A percentile compares a stretch with the other conserved stretches of the same genome.
Evolutionary conservation across 495 filamentous ascomycete species (phyloP).

Genomic region (Aspergillus funiculosus): DNA sequence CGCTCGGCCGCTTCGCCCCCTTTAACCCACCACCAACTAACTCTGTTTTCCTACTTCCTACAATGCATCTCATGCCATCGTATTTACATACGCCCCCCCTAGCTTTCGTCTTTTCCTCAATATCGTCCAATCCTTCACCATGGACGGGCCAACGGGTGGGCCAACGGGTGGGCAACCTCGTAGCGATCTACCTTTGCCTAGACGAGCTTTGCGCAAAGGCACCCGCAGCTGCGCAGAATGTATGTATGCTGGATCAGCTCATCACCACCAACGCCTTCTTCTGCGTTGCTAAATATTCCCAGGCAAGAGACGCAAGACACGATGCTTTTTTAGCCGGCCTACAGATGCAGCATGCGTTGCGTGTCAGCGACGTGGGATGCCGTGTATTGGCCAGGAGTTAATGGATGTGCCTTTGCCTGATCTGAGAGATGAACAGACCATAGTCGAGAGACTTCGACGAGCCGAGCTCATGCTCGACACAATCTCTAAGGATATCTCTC

Average conservation of each 20-base stretch:
- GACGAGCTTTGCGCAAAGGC: background rate
- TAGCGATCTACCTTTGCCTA: too few species aligned
- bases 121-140: too few species aligned
- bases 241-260: background rate
- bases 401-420: background rate
- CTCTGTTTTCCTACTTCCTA: too few species aligned
- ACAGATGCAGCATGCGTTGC: background rate
- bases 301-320: conserved; percentile 3
- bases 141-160: too few species aligned
- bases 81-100: too few species aligned
- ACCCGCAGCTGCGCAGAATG: conserved; percentile 3
- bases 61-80: too few species aligned
- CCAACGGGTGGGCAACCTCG: too few species aligned
- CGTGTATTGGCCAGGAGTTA: conserved; percentile 1
- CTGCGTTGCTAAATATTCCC: background rate
- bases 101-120: too few species aligned
- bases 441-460: background rate
- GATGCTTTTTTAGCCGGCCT: background rate
- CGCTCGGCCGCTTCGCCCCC: too few species aligned
- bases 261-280: background rate
- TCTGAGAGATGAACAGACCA: background rate
- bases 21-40: too few species aligned
- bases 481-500: conserved; percentile 1
- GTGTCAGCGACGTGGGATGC: conserved; percentile 1
- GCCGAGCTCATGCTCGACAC: background rate